phyloP scores from a whole-genome alignment of 1,284 basidiomycete species.

The Cutaneotrichosporon daszewskae region DNA sequence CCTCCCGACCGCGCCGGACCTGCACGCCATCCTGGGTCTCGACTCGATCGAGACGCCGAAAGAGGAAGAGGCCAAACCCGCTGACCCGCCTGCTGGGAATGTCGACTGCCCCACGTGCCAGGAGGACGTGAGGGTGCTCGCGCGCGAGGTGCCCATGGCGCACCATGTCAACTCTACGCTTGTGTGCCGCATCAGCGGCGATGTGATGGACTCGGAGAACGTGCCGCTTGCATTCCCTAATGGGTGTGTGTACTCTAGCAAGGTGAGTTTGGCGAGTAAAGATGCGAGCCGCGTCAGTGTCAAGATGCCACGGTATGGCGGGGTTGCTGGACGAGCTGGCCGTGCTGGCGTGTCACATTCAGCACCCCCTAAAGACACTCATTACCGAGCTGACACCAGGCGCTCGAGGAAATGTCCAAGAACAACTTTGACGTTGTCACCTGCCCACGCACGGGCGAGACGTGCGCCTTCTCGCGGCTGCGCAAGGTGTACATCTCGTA shows the following conservation, averaged over 20 bases:
- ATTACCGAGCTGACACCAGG: slow-evolving; percentile 50
- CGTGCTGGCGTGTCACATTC: no score
- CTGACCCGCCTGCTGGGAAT: slow-evolving; percentile 50
- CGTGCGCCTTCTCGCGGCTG: slow-evolving; percentile 61
- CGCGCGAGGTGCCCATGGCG: slow-evolving; percentile 79
- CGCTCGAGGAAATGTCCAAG: slow-evolving; percentile 73
- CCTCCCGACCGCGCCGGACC: slow-evolving; percentile 9
- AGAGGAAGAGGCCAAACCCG: slow-evolving; percentile 6
- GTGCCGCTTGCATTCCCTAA: slow-evolving; percentile 87
- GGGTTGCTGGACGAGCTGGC: no score
- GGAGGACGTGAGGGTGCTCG: slow-evolving; percentile 65
- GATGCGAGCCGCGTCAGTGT: no score
- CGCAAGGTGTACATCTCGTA: slow-evolving; percentile 69
- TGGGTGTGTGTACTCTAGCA: slow-evolving; percentile 85
- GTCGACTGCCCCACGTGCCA: slow-evolving; percentile 91
- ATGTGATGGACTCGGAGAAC: slow-evolving; percentile 91
- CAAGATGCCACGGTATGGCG: no score
- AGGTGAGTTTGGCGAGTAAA: slow-evolving; percentile 66
- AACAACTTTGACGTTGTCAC: slow-evolving; percentile 65
- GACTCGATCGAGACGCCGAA: slow-evolving; percentile 5
- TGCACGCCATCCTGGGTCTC: slow-evolving; percentile 6
- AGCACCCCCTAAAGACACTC: no score
- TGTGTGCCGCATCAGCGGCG: slow-evolving; percentile 82
- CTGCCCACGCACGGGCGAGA: slow-evolving; percentile 69
- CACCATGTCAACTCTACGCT: slow-evolving; percentile 94